phyloP scores from a whole-genome alignment of 2,329 filamentous ascomycete genomes.

The Apiospora aurea region DNA sequence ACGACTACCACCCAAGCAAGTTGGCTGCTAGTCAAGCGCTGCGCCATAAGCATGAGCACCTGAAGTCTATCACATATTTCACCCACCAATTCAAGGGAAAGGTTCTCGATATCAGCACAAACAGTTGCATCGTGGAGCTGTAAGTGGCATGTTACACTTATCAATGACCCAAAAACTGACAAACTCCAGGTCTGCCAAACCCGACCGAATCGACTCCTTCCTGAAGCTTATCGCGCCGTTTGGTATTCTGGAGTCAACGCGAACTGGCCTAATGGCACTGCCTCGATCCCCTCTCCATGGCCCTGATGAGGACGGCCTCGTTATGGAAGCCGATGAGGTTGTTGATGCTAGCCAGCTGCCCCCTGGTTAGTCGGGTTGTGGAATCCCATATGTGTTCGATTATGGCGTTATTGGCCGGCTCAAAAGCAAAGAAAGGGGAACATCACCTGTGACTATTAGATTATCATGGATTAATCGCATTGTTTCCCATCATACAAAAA shows the following conservation, averaged over 20 bases:
- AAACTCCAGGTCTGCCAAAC: constrained; percentile 80
- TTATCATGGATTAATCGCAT: background rate
- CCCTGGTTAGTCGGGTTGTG: constrained; percentile 69
- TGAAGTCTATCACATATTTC: constrained; percentile 95
- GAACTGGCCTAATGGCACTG: constrained; percentile 95
- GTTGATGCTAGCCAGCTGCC: constrained; percentile 94
- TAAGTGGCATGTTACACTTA: constrained; percentile 56
- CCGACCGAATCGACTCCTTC: constrained; percentile 92
- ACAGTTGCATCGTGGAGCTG: constrained; percentile 98
- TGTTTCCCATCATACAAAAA: background rate
- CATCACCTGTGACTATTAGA: constrained; percentile 29
- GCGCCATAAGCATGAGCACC: constrained; percentile 95
- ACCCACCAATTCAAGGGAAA: constrained; percentile 98
- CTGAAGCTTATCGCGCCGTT: constrained; percentile 95
- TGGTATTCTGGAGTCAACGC: constrained; percentile 93
- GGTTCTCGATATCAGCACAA: constrained; percentile 96
- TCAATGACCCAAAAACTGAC: constrained; percentile 27
- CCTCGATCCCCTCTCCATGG: constrained; percentile 88
- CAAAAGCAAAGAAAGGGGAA: constrained; percentile 30
- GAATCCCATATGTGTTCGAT: background rate
- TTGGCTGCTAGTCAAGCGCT: constrained; percentile 87
- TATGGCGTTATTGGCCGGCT: constrained; percentile 30
- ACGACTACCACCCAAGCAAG: constrained; percentile 89
- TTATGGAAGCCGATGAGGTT: constrained; percentile 90
- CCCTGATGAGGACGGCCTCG: constrained; percentile 68